Evolutionary conservation across 1,139 yeast species (phyloP).

Genomic region (Candida anutae): DNA sequence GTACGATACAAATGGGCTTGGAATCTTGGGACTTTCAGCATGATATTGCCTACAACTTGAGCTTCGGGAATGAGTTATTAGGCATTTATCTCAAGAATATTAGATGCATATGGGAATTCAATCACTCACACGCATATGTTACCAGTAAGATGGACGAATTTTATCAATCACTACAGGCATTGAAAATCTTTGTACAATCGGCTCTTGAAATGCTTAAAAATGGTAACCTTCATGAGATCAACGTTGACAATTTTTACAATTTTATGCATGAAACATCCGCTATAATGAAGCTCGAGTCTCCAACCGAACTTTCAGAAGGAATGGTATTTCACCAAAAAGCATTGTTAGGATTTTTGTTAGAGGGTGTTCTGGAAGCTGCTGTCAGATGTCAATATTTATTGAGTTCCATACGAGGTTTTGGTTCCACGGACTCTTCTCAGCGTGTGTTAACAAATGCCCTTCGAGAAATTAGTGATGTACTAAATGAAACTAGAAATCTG

Average conservation of each 20-base stretch:
- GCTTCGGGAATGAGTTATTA: not conserved
- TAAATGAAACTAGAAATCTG: not conserved
- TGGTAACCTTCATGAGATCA: not conserved
- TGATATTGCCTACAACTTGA: not conserved
- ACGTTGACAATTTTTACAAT: not conserved
- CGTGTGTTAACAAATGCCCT: too few relatives aligned
- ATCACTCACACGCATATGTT: not conserved
- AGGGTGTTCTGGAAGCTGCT: too few relatives aligned
- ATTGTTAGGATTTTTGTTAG: too few relatives aligned
- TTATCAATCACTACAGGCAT: not conserved
- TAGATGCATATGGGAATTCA: slow-evolving; percentile 2
- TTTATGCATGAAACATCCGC: not conserved
- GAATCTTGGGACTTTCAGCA: too few relatives aligned
- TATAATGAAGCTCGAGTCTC: not conserved
- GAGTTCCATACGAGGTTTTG: not conserved
- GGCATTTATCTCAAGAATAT: slow-evolving; percentile 1
- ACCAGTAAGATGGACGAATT: not conserved
- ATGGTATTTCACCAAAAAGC: not conserved
- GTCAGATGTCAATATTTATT: too few relatives aligned
- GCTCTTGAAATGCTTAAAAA: not conserved
- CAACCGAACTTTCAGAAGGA: too few relatives aligned
- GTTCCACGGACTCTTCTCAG: too few relatives aligned
- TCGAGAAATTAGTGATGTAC: not conserved
- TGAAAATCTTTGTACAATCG: not conserved
- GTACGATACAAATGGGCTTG: not conserved